Conservation (phyloP, 2,329 filamentous ascomycete species). For the Fragosphaeria purpurea region DNA sequence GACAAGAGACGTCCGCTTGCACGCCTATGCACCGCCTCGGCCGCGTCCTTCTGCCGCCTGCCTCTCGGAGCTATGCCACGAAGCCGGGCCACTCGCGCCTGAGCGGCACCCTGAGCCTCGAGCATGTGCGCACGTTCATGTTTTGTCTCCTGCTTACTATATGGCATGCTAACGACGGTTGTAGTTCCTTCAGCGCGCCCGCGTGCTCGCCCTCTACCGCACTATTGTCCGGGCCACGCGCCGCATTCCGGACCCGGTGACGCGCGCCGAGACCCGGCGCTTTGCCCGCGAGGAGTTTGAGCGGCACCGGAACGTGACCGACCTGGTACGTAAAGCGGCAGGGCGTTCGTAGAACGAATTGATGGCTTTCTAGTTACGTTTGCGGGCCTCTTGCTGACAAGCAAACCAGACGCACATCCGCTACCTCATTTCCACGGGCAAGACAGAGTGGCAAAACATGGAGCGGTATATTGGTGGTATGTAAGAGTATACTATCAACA, state of each 20-base stretch:
- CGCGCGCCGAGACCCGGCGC: conserved; percentile 43
- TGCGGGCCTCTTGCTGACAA: neutral
- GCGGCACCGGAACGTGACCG: conserved; percentile 44
- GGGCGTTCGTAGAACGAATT: too few relatives aligned
- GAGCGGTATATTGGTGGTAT: conserved; percentile 42
- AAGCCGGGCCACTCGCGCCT: too few relatives aligned
- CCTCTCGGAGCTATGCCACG: neutral
- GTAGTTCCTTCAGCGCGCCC: conserved; percentile 49
- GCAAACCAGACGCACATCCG: conserved; percentile 38
- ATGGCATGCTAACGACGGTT: neutral
- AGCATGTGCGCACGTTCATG: too few relatives aligned
- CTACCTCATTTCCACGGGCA: conserved; percentile 54
- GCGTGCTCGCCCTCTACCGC: conserved; percentile 48
- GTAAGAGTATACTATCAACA: conserved; percentile 19
- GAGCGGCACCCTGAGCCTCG: too few relatives aligned
- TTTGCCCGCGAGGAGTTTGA: conserved; percentile 54
- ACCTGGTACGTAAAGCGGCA: conserved; percentile 34
- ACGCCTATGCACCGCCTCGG: neutral
- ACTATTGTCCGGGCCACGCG: conserved; percentile 45
- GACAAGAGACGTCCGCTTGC: neutral
- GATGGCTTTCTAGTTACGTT: too few relatives aligned
- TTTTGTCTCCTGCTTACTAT: neutral
- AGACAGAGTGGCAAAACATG: conserved; percentile 56
- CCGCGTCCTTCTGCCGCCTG: neutral
- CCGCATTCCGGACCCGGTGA: conserved; percentile 39